Percentiles rank a stretch among this genome's conserved stretches.
phyloP scores from a whole-genome alignment of 176 grass and related monocot species.

The Triticum turgidum region DNA sequence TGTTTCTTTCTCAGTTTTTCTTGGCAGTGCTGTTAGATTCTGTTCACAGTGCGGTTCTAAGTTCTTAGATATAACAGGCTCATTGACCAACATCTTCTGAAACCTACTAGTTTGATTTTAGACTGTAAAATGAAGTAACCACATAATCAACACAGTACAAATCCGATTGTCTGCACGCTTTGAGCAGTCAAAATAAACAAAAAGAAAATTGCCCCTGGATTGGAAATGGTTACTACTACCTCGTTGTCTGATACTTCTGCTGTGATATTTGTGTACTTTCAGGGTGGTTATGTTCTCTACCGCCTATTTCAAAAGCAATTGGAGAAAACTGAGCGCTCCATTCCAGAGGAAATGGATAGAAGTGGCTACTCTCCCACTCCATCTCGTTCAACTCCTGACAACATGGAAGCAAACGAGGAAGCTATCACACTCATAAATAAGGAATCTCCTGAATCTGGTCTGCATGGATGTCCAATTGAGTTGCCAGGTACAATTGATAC shows the following conservation, averaged over 20 bases:
- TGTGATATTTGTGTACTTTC: constrained; percentile 30
- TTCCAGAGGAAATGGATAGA: constrained; percentile 60
- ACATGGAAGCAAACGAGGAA: constrained; percentile 50
- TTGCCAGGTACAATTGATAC: constrained; percentile 33
- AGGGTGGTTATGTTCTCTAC: constrained; percentile 96
- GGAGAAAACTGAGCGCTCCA: constrained; percentile 50
- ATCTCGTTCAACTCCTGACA: constrained; percentile 66
- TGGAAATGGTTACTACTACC: background rate
- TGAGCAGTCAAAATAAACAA: background rate
- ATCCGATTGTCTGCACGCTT: background rate
- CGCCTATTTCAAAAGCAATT: constrained; percentile 69
- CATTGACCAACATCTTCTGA: background rate
- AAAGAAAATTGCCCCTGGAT: background rate
- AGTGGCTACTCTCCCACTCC: constrained; percentile 68
- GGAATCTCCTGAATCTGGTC: constrained; percentile 51
- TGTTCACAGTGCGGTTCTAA: background rate
- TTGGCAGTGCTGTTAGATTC: background rate
- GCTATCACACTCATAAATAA: constrained; percentile 45
- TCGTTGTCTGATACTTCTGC: constrained; percentile 3
- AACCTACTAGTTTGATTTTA: background rate
- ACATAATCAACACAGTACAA: background rate
- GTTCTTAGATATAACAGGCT: background rate
- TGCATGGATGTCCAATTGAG: constrained; percentile 46
- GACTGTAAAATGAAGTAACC: constrained; percentile 23
- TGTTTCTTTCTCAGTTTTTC: background rate